Evolutionary conservation across 2,329 filamentous ascomycete species (phyloP), one percentile per base, ranked within the genome.

Genomic region (Alternaria rosae): DNA sequence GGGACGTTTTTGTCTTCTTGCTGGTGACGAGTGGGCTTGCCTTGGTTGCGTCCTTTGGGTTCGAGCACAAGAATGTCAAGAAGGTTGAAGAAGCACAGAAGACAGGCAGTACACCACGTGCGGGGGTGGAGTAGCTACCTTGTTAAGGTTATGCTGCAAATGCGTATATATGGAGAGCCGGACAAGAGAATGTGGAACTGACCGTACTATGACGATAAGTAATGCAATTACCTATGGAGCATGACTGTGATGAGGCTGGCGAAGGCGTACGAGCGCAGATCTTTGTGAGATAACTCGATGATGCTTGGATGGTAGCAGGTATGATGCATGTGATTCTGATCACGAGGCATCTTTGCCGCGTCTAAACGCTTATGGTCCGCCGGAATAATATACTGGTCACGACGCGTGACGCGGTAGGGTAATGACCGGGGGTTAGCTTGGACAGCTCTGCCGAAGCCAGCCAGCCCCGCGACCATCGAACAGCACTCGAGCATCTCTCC

Each of bases 391-490:
- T 68, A 59, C 47, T 17, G 54, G 51, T 62, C 41, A 38, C 55
- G 45, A 67, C 62, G 62, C 64, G 62, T 65, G 64, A 67, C 53
- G 62, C 57, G 54, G 52, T 50, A 57, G 47, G 60, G 51, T 32
- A 59, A 57, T 54, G 32, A 44, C 54, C 54, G 54, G 54, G 58
- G 28, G 43, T 30, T 61, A 48, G 38, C 47, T 45, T 53, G 30
- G 38, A 47, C 58, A 59, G 57, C 32, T 59, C 43, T 61, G 64
- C 64, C 64, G 64, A 59, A 57, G 59, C 58, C 57, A 65, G 64
- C 67, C 64, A 65, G 65, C 67, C 65, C 65, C 65, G 61, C 67
- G 62, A 69, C 62, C 62, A 20, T 65, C 64, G 61, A 62, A 54
- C 53, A 53, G 47, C 47, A 53, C 55, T 62, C 61, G 60, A 56